Conservation (phyloP, 345 rosid species). For the Trapa bicornis region DNA sequence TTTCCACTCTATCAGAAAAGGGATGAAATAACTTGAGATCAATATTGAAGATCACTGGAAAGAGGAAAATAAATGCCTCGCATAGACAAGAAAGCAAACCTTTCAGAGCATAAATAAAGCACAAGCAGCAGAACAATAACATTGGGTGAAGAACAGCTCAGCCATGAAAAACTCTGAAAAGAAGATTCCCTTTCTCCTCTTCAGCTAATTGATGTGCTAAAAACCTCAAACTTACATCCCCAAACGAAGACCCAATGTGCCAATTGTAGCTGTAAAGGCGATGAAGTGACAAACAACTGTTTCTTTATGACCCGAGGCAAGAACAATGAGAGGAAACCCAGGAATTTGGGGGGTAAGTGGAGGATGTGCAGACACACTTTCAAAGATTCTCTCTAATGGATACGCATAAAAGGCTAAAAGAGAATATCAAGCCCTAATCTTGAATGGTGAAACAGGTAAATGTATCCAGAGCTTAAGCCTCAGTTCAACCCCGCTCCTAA, state of each 20-base stretch:
- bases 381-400: constrained; percentile 35
- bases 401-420: constrained; percentile 22
- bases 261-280: constrained; percentile 16
- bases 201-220: constrained; percentile 12
- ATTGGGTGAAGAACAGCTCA: constrained; percentile 50
- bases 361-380: constrained; percentile 12
- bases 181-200: constrained; percentile 48
- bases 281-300: background rate
- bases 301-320: background rate
- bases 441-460: constrained; percentile 35
- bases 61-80: constrained; percentile 30
- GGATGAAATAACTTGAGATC: background rate
- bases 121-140: constrained; percentile 33
- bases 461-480: constrained; percentile 17
- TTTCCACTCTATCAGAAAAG: background rate
- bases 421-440: constrained; percentile 15
- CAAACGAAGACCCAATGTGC: no score
- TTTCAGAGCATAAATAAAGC: constrained; percentile 98
- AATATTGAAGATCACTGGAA: constrained; percentile 22
- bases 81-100: constrained; percentile 19
- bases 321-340: constrained; percentile 7
- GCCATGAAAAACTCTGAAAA: constrained; percentile 18
- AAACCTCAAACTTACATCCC: constrained; percentile 3
- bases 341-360: constrained; percentile 11
- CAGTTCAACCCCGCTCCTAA: constrained; percentile 22